Evolutionary conservation across 306 rosid genomes (phyloP), one percentile per base, ranked within the genome.

Genomic region (Leucaena leucocephala): DNA sequence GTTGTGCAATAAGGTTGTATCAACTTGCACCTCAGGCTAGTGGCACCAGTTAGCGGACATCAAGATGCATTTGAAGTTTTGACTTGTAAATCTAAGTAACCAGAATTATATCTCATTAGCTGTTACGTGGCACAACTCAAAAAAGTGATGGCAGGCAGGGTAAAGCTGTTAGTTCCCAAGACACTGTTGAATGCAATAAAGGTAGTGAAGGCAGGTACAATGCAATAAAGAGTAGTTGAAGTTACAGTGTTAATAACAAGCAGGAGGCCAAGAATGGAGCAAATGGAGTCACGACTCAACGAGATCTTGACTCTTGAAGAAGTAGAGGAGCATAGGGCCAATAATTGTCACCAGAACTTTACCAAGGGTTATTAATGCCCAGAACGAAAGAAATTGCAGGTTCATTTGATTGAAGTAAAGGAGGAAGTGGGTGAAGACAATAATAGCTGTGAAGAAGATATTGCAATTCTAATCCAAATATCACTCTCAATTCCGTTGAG

Each of bases 1-100:
- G 5, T 59, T 48, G 44, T 50, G 74, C 64, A 69, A 79, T 34
- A 8, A 39, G 50, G 61, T 36, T 74, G 68, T 33, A 62, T 33
- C 40, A 68, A 58, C 35, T 13, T 16, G 58, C 22, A 49, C 55
- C 6, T 7, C 58, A 16, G 58, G 58, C 58, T 6, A 52, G 58
- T 17, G 3, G 58, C 58, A 50, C 5, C 57, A 50, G 19, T 50
- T 50, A 50, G 19, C 3, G 8, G 57, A 19, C 21, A 6, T 52
- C 22, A 52, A 16, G 58, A 17, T 52, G 58, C 2, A 3, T 52
- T 52, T 17, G 9, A 52, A 52, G 58, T 22, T 16, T 52, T 52
- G 58, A 6, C 58, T 52, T 16, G 58, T 17, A 52, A 17, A 43
- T 43, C 46, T 8, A 43, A 43, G 46, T 43, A 43, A 43, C 46